Evolutionary conservation across 2,329 filamentous ascomycete species (phyloP), one percentile per base, ranked within the genome.

Genomic region (Dothiorella sarmentorum): DNA sequence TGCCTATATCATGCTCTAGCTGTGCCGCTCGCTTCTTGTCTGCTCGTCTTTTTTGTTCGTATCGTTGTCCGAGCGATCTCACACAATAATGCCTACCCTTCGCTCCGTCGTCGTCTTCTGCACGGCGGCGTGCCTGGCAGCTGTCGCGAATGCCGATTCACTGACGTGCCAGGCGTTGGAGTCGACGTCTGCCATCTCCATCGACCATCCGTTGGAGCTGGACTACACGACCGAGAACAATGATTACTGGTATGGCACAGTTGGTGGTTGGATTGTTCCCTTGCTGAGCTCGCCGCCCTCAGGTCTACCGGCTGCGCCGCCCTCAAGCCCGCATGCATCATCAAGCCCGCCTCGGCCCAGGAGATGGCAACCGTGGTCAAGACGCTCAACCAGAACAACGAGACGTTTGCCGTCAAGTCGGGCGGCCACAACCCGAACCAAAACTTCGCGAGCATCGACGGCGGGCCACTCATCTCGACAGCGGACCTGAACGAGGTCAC

Each of bases 331-430:
- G 66, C 65, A 2, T 71, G 69, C 49, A 70, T 71, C 49, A 64
- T 71, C 59, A 45, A 53, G 47, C 57, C 57, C 9, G 67, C 68
- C 27, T 38, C 40, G 15, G 58, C 76, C 0, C 69, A 76, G 15
- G 80, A 85, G 64, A 80, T 85, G 35, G 75, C 81, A 0, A 73
- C 75, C 9, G 75, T 82, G n/a, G 74, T 86, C 45, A 75, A 73
- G 24, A 72, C 80, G 27, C 73, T 85, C 11, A 59, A 62, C 20
- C 17, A 38, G 15, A 74, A 71, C 18, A 75, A 73, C 7, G 68
- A 76, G 31, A 76, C 76, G 40, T 82, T 86, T 45, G 84, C 82
- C 20, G 75, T 84, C 69, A 77, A 80, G 66, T 75, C 77, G 9
- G 81, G 80, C 7, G 77, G 77, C 0, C 77, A 80, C 64, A 75